Evolutionary conservation across 192 early-diverging fungal species (phyloP), one percentile per base, ranked within the genome.

Genomic region (Haplosporangium gracile): DNA sequence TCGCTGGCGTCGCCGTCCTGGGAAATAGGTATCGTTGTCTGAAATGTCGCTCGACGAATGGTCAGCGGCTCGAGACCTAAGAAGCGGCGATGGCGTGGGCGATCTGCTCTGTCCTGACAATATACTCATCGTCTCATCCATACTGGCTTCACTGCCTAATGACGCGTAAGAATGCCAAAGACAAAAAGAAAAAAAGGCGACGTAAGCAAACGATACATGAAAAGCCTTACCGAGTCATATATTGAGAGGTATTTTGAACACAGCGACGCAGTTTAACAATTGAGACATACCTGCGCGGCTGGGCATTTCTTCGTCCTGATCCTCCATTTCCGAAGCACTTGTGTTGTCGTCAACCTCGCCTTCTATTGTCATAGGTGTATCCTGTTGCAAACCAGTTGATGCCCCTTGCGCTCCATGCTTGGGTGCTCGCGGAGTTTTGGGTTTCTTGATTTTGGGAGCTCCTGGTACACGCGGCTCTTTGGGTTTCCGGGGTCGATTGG

Each of bases 401-500:
- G 69, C 60, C 22, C 75, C 75, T 9, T 71, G 75, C 53, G 26
- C 36, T 26, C 76, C 75, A 49, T 71, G 72, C n/a, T 75, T 77
- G 49, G 72, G 53, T 49, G 65, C 60, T 32, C 60, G 60, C 16
- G 29, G 51, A 78, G 49, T 45, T 79, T 89, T 86, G 40, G 15
- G 29, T 60, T 80, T 74, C 69, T 81, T 65, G 24, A 15, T 32
- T 79, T 81, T 80, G 43, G 81, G 32, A 43, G 55, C 70, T 53
- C 55, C 82, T 38, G 74, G 34, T 26, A 24, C 65, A 9, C 79
- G 82, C 60, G 85, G 90, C 68, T 88, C 90, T 32, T 81, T 84
- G 65, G 88, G 74, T 70, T 91, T 91, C 22, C 86, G 77, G 32
- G 91, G 91, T 49, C 82, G 83, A 47, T 60, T 74, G 1, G 89